These are phyloP conservation scores for Pseudomassariella vexata DNA, from an alignment of 2,329 filamentous ascomycete species.

Conservation along the genomic window DNA sequence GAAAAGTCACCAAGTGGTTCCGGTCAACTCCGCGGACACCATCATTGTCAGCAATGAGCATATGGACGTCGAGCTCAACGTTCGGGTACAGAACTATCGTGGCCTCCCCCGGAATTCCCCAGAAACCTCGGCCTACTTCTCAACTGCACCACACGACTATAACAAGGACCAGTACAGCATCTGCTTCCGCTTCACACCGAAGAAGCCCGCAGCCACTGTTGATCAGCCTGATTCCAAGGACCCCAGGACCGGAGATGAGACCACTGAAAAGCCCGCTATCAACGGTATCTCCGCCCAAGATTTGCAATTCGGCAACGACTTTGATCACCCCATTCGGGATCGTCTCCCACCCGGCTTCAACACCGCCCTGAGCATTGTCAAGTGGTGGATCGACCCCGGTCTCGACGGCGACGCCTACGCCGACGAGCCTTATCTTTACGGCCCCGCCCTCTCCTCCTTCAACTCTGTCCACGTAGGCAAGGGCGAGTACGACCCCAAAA, in stretches of 20 bases:
- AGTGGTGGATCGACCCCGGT: constrained; percentile 86
- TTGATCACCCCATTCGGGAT: constrained; percentile 84
- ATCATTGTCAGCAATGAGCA: constrained; percentile 57
- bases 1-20: constrained; percentile 64
- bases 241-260: constrained; percentile 9
- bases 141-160: constrained; percentile 57
- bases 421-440: constrained; percentile 81
- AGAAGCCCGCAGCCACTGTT: constrained; percentile 27
- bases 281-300: constrained; percentile 61
- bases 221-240: constrained; percentile 3
- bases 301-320: constrained; percentile 92
- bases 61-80: constrained; percentile 62
- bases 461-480: constrained; percentile 67
- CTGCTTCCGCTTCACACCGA: constrained; percentile 71
- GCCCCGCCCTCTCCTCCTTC: constrained; percentile 72
- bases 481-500: constrained; percentile 37
- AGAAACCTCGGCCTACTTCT: constrained; percentile 71
- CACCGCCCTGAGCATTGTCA: constrained; percentile 77
- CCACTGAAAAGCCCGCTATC: constrained; percentile 9
- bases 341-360: constrained; percentile 80
- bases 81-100: constrained; percentile 62
- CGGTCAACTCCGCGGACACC: constrained; percentile 65
- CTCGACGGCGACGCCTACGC: constrained; percentile 86
- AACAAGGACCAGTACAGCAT: constrained; percentile 80
- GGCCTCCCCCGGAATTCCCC: constrained; percentile 72